These are phyloP conservation scores for Spathaspora girioi DNA, from an alignment of 805 yeast genomes.

Conservation along the genomic window DNA sequence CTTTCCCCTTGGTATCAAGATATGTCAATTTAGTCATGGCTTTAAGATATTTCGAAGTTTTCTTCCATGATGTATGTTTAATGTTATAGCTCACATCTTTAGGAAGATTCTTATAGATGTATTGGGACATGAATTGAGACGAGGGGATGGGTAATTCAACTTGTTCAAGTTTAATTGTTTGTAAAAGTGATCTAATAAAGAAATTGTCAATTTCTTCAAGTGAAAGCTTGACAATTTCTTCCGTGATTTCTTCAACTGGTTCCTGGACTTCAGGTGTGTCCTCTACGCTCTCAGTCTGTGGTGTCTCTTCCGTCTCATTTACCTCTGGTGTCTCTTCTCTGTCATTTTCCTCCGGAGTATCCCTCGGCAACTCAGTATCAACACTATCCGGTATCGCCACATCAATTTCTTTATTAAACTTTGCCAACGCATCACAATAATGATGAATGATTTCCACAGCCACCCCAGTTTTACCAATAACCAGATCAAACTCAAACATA, in stretches of 20 bases:
- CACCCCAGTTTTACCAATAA: slow-evolving; percentile 67
- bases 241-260: slow-evolving; percentile 10
- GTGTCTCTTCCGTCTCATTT: neutral
- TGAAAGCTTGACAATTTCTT: slow-evolving; percentile 37
- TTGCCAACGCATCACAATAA: slow-evolving; percentile 60
- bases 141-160: slow-evolving; percentile 65
- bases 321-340: neutral
- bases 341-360: neutral
- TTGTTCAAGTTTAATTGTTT: slow-evolving; percentile 57
- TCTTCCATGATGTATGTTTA: slow-evolving; percentile 86
- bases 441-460: slow-evolving; percentile 74
- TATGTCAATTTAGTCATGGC: slow-evolving; percentile 77
- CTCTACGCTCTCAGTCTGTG: neutral
- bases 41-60: slow-evolving; percentile 78
- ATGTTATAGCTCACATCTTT: slow-evolving; percentile 52
- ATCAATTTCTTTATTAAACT: slow-evolving; percentile 45
- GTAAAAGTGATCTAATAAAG: slow-evolving; percentile 66
- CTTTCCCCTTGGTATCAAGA: slow-evolving; percentile 75
- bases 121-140: slow-evolving; percentile 71
- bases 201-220: slow-evolving; percentile 71
- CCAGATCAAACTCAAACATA: slow-evolving; percentile 40
- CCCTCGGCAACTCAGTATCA: slow-evolving; percentile 36
- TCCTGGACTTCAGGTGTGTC: neutral
- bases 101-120: slow-evolving; percentile 72
- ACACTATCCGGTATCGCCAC: slow-evolving; percentile 25